Conservation (phyloP, 768 basidiomycete species). For the Asterophora lycoperdoides region DNA sequence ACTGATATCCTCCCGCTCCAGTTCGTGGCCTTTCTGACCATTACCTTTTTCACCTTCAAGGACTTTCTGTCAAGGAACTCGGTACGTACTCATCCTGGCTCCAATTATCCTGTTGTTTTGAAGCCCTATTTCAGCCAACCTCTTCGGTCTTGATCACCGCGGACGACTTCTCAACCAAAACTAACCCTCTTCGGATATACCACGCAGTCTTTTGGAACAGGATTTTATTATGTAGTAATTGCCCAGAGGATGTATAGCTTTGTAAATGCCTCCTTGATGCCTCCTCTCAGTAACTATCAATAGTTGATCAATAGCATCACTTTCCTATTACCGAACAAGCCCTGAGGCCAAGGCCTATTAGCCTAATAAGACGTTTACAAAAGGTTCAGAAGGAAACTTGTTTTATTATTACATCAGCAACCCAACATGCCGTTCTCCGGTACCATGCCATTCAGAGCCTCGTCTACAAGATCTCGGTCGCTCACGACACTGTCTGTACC, state of each 20-base stretch:
- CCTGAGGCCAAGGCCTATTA: too few relatives aligned
- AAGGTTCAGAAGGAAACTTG: too few relatives aligned
- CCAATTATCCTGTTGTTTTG: background rate
- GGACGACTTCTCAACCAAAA: slow-evolving; percentile 24
- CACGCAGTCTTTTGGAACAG: too few relatives aligned
- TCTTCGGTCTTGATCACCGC: slow-evolving; percentile 41
- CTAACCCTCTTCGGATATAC: background rate
- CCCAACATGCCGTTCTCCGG: background rate
- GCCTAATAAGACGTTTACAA: too few relatives aligned
- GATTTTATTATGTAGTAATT: too few relatives aligned
- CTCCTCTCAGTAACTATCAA: too few relatives aligned
- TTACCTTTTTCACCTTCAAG: slow-evolving; percentile 18
- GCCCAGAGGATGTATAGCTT: too few relatives aligned
- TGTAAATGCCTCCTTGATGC: too few relatives aligned
- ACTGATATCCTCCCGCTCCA: background rate
- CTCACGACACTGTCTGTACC: slow-evolving; percentile 4
- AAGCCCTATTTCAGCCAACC: slow-evolving; percentile 26
- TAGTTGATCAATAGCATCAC: too few relatives aligned
- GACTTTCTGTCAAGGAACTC: slow-evolving; percentile 46
- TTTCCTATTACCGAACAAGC: too few relatives aligned
- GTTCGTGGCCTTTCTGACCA: background rate
- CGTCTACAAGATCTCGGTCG: background rate
- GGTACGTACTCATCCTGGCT: slow-evolving; percentile 23
- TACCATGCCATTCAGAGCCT: background rate
- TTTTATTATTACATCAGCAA: too few relatives aligned